Evolutionary conservation across 495 filamentous ascomycete species (phyloP).

Genomic region (Rostrohypoxylon terebratum): DNA sequence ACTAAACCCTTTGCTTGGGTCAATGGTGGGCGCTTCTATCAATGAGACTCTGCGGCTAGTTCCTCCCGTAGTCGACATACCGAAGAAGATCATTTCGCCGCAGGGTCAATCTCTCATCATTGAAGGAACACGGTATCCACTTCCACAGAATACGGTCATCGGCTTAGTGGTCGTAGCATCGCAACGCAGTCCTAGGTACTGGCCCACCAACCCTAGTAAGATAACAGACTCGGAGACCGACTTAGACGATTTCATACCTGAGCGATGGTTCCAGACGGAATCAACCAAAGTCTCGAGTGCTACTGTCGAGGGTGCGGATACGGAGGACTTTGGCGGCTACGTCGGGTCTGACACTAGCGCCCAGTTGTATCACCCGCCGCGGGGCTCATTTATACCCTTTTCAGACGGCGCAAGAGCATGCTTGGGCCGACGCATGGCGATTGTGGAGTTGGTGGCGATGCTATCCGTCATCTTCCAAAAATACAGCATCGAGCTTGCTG

Average conservation of each 20-base stretch:
- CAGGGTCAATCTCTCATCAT: slow-evolving; percentile 65
- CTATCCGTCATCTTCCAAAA: slow-evolving; percentile 73
- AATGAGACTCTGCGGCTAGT: slow-evolving; percentile 75
- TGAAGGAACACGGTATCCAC: slow-evolving; percentile 59
- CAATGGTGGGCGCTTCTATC: slow-evolving; percentile 73
- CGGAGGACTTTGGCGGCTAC: slow-evolving; percentile 67
- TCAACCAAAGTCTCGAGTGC: slow-evolving; percentile 5
- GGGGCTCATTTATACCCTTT: slow-evolving; percentile 79
- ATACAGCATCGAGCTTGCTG: slow-evolving; percentile 74
- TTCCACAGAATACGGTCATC: slow-evolving; percentile 64
- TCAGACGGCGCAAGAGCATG: slow-evolving; percentile 77
- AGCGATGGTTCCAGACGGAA: slow-evolving; percentile 58
- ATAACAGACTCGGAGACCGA: slow-evolving; percentile 51
- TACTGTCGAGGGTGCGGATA: slow-evolving; percentile 51
- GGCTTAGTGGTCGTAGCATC: slow-evolving; percentile 58
- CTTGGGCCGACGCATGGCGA: slow-evolving; percentile 76
- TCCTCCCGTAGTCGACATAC: slow-evolving; percentile 70
- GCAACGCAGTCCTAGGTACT: slow-evolving; percentile 73
- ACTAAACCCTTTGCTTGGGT: slow-evolving; percentile 66
- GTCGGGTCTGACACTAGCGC: slow-evolving; percentile 65
- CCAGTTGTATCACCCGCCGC: slow-evolving; percentile 67
- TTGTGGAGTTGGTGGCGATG: slow-evolving; percentile 78
- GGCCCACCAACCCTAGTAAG: slow-evolving; percentile 64
- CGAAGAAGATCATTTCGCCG: slow-evolving; percentile 64
- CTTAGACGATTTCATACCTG: slow-evolving; percentile 61